Base-by-base conservation (phyloP, 2,329 filamentous ascomycete species). In the Colletotrichum higginsianum region DNA sequence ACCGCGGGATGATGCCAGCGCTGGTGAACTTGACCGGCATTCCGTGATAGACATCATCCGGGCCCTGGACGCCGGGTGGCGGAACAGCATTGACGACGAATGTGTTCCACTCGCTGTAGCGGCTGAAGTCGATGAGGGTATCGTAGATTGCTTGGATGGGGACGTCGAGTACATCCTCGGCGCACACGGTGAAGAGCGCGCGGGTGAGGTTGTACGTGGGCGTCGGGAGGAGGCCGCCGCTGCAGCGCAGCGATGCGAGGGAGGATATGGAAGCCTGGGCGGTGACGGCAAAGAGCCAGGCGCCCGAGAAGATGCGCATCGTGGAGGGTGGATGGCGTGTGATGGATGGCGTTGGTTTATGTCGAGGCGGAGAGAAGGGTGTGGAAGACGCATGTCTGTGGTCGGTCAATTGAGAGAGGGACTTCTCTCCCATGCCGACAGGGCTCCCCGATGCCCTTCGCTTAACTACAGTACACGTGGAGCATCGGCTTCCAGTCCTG, bases 191-290 rank as follows among this genome's bases (percentile, higher is more conserved):
- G 53, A 56, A 56, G 30, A 56, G 30, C 18, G 53, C 53, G 30
- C 30, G 30, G 7, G 11, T 40, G 18, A 56, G 53, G 30, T 56
- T 38, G 26, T 56, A 56, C 2, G 53, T 7, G 23, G 53, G 53
- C 30, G 53, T 56, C 2, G 53, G 30, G 11, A 56, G 53, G 18
- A 40, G 12, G 53, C 18, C 35, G 18, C 18, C 16, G 30, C 18
- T 56, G 53, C 53, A 56, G 53, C 53, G 53, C n/a, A 56, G 53
- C 13, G 53, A 40, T 26, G 53, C 53, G 15, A 56, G 35, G 4
- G 30, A 2, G 18, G 53, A 56, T 1, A 56, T 16, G 1, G 53
- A 56, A 8, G 53, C 53, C 35, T 30, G 35, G 26, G 53, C 53
- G 16, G 30, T 40, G 30, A 21, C 6, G 11, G 30, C 53, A 18